Conservation (phyloP, 2,329 filamentous ascomycete genomes). For the Penicillium sp. region DNA sequence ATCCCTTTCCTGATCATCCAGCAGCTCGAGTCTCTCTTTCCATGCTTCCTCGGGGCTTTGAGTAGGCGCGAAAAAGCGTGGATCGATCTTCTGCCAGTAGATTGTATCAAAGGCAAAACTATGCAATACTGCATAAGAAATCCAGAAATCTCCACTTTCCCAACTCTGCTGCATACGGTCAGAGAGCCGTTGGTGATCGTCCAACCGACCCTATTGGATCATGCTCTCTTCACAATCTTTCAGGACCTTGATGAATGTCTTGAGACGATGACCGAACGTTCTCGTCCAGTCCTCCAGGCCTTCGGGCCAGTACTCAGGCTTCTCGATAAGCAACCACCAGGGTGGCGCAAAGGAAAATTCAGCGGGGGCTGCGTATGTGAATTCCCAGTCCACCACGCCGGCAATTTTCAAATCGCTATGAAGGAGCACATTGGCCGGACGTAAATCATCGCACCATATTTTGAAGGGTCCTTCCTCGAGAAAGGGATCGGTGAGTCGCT, state of each 20-base stretch:
- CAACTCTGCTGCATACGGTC: not conserved
- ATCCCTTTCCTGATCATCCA: constrained; percentile 5
- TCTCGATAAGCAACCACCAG: constrained; percentile 20
- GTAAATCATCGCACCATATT: constrained; percentile 21
- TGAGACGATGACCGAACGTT: too few species aligned
- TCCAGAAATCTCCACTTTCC: not conserved
- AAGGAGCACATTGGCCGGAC: constrained; percentile 15
- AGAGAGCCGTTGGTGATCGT: too few species aligned
- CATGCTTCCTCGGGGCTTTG: not conserved
- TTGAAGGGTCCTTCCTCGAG: constrained; percentile 21
- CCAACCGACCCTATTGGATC: too few species aligned
- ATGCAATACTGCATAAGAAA: not conserved
- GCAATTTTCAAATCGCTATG: constrained; percentile 8
- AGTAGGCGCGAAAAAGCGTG: not conserved
- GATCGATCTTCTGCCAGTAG: not conserved
- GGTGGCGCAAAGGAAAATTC: constrained; percentile 19
- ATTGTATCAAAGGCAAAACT: too few species aligned
- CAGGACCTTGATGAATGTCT: too few species aligned
- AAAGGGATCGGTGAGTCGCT: constrained; percentile 6
- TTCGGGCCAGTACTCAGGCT: constrained; percentile 17
- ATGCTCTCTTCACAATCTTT: too few species aligned
- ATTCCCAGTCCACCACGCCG: constrained; percentile 20
- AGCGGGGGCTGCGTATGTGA: constrained; percentile 1
- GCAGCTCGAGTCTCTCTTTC: constrained; percentile 7
- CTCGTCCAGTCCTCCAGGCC: constrained; percentile 17